These are phyloP conservation scores for Coniella vitis DNA, from an alignment of 2,329 filamentous ascomycete species.

Conservation along the genomic window DNA sequence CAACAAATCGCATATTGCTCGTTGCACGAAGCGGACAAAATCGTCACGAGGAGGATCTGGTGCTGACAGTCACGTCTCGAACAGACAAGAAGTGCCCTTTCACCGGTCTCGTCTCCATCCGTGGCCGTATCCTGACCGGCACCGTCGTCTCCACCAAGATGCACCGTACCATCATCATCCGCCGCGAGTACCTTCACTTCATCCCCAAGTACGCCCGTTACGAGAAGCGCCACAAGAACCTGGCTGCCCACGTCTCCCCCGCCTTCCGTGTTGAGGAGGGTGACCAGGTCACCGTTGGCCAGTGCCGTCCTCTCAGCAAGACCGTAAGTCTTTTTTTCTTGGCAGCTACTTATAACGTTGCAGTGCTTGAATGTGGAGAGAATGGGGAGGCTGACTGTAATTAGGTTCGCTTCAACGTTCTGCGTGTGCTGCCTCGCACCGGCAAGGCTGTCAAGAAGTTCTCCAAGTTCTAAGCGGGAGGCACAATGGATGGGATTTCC, in stretches of 20 bases:
- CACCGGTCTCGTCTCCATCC: slow-evolving; percentile 98
- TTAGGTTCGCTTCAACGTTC: slow-evolving; percentile 98
- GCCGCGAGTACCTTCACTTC: slow-evolving; percentile 99
- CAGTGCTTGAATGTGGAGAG: not conserved
- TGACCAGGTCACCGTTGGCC: slow-evolving; percentile 98
- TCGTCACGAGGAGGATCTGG: slow-evolving; percentile 3
- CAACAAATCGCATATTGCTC: too few species aligned
- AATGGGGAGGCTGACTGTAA: slow-evolving; percentile 16
- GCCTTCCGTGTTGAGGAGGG: slow-evolving; percentile 99
- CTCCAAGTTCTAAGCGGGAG: slow-evolving; percentile 82
- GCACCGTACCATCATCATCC: slow-evolving; percentile 99
- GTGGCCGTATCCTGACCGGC: slow-evolving; percentile 98
- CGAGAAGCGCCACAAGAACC: slow-evolving; percentile 99
- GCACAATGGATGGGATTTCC: slow-evolving; percentile 21
- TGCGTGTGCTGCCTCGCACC: slow-evolving; percentile 94
- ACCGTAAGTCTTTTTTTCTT: slow-evolving; percentile 73
- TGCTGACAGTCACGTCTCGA: slow-evolving; percentile 16
- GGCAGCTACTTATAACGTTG: not conserved
- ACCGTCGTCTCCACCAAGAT: slow-evolving; percentile 99
- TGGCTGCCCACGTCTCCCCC: slow-evolving; percentile 96
- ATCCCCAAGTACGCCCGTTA: slow-evolving; percentile 99
- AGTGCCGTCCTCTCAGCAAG: slow-evolving; percentile 99
- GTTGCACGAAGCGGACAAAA: not conserved
- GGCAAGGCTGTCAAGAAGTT: slow-evolving; percentile 98
- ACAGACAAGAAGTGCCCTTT: slow-evolving; percentile 99